Conservation (phyloP, 768 basidiomycete species). For the Trametes meyenii region DNA sequence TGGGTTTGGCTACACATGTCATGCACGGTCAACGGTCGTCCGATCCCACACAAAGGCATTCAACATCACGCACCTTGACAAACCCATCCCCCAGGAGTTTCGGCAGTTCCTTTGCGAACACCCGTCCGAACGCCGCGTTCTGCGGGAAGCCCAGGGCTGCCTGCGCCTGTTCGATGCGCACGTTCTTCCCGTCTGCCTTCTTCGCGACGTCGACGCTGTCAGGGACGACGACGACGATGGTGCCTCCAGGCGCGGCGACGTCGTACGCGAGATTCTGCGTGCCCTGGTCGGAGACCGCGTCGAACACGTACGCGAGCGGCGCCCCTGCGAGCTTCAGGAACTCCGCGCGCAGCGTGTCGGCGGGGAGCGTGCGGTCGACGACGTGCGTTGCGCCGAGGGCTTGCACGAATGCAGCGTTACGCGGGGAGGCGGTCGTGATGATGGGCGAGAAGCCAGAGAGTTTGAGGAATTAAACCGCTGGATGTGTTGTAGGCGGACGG, state of each 20-base stretch:
- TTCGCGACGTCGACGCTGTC: constrained; percentile 4
- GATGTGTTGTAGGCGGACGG: too few relatives aligned
- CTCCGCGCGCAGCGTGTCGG: constrained; percentile 5
- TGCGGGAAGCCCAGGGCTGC: constrained; percentile 24
- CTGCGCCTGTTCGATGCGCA: constrained; percentile 17
- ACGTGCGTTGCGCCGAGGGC: constrained; percentile 37
- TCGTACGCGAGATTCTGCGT: constrained; percentile 27
- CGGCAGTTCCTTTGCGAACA: constrained; percentile 25
- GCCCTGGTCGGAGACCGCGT: constrained; percentile 25
- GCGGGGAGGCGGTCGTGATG: constrained; percentile 33
- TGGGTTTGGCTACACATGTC: constrained; percentile 42
- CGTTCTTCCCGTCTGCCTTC: constrained; percentile 15
- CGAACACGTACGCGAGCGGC: constrained; percentile 28
- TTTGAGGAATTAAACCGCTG: not conserved
- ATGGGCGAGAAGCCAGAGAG: constrained; percentile 38
- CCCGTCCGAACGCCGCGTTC: constrained; percentile 17
- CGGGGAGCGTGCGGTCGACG: constrained; percentile 27
- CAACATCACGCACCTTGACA: constrained; percentile 25
- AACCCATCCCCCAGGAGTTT: constrained; percentile 26
- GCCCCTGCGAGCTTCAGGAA: constrained; percentile 18
- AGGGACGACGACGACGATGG: constrained; percentile 22
- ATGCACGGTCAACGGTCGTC: not conserved
- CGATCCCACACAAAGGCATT: too few relatives aligned
- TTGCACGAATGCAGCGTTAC: constrained; percentile 27
- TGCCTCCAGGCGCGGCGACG: constrained; percentile 25